These are phyloP conservation scores for Thuja plicata DNA, from an alignment of 83 land plant genomes.

Conservation along the genomic window DNA sequence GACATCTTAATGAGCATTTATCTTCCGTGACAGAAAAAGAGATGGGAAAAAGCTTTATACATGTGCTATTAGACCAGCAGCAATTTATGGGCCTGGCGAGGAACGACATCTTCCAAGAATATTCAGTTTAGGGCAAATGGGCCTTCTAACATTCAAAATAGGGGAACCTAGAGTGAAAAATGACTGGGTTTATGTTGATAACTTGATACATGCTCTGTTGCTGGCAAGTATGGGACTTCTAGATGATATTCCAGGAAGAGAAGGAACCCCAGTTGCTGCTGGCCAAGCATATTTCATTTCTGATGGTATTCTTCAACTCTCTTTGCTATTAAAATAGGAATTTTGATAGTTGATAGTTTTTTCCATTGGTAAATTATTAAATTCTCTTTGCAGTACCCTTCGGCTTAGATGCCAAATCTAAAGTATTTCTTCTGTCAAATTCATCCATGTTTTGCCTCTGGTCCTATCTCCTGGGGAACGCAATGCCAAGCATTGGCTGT, in stretches of 20 bases:
- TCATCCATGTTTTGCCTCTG: no score
- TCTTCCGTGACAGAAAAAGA: constrained; percentile 26
- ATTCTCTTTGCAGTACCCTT: background rate
- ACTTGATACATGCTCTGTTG: constrained; percentile 80
- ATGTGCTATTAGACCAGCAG: constrained; percentile 92
- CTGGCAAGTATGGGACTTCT: constrained; percentile 96
- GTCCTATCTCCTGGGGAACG: no score
- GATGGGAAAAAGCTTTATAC: constrained; percentile 68
- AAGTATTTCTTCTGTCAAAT: no score
- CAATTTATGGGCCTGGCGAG: constrained; percentile 96
- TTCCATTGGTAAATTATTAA: background rate
- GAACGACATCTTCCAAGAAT: constrained; percentile 86
- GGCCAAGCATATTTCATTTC: constrained; percentile 93
- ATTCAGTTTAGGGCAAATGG: constrained; percentile 65
- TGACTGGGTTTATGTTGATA: constrained; percentile 93
- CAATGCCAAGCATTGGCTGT: no score
- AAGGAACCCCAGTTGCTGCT: constrained; percentile 69
- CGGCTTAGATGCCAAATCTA: no score
- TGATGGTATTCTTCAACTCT: constrained; percentile 63
- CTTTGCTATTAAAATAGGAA: background rate
- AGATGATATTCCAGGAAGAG: constrained; percentile 77
- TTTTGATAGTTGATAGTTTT: background rate
- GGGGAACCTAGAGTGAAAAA: constrained; percentile 62
- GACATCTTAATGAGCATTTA: background rate
- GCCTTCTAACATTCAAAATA: constrained; percentile 61